Evolutionary conservation across 495 filamentous ascomycete genomes (phyloP).

Genomic region (Oleoguttula mirabilis): DNA sequence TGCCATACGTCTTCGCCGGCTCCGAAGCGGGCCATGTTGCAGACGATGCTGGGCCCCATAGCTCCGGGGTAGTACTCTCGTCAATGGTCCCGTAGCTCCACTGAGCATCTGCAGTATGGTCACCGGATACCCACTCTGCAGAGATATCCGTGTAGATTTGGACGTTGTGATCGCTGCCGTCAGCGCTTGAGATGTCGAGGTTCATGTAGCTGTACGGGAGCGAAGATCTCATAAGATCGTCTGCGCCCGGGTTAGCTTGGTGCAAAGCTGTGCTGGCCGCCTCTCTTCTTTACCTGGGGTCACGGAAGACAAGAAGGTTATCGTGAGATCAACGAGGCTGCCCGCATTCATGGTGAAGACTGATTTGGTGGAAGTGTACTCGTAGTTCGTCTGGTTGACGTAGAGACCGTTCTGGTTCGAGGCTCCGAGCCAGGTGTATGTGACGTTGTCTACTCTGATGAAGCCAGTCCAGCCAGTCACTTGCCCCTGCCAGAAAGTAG

Average conservation of each 20-base stretch:
- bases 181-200: conserved; percentile 40
- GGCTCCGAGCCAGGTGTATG: conserved; percentile 47
- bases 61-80: background rate
- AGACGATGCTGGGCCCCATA: background rate
- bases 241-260: too few species aligned
- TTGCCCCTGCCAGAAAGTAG: conserved; percentile 23
- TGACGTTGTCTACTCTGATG: conserved; percentile 43
- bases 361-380: conserved; percentile 48
- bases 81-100: conserved; percentile 42
- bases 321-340: conserved; percentile 38
- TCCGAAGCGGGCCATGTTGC: background rate
- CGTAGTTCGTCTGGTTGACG: conserved; percentile 41
- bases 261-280: too few species aligned
- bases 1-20: conserved; percentile 1
- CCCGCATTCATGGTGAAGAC: conserved; percentile 44
- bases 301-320: conserved; percentile 48
- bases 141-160: conserved; percentile 51
- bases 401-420: conserved; percentile 19
- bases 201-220: conserved; percentile 46
- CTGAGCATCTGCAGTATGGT: conserved; percentile 36
- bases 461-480: conserved; percentile 44
- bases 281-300: too few species aligned
- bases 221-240: conserved; percentile 44
- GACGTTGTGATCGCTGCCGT: conserved; percentile 43
- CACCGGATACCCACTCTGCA: conserved; percentile 51